Base-by-base conservation (phyloP, 768 basidiomycete genomes). In the Chalciporus chontae region DNA sequence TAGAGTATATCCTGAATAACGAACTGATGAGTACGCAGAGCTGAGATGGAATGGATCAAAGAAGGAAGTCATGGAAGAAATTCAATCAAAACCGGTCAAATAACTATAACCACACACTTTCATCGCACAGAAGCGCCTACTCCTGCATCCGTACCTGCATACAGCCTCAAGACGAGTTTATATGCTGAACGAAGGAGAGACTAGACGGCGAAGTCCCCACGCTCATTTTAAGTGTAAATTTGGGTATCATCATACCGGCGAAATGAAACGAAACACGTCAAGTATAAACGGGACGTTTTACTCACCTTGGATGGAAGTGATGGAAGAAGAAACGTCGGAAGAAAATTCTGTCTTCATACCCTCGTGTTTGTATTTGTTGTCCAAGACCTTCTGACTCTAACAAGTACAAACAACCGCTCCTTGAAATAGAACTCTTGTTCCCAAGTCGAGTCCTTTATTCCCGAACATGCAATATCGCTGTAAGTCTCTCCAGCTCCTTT, bases 81-180 rank as follows among this genome's bases (percentile, higher is more conserved):
- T 29, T 45, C 34, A 23, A 23, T 0, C 29, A 48, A n/a, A 27
- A 11, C 42, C 43, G 65, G 51, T 67, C 66, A 67, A 67, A 67
- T 67, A 67, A 67, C 67, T 67, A 67, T 67, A 67, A 67, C 66
- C 65, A 56, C 62, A 59, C 57, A 27, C 54, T 52, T 37, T 69
- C 66, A 67, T 63, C 47, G 63, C 57, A 54, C 56, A 56, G 67
- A 69, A 67, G 61, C 66, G 67, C 50, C 66, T 54, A 59, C 66
- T n/a, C 63, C 67, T 57, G 50, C 66, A 45, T 59, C 67, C 62
- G 54, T 68, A 68, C 63, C 46, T 68, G 59, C 66, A 69, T 54
- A 56, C 59, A 67, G 17, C 55, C 65, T 62, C 66, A 68, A 57
- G 50, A 68, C 67, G 66, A 69, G 66, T 5, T 47, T 57, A 45